A percentile compares a stretch with the other conserved stretches of the same genome.
These are phyloP conservation scores for Arxiozyma telluris DNA, from an alignment of 1,139 yeast species.

Conservation along the genomic window DNA sequence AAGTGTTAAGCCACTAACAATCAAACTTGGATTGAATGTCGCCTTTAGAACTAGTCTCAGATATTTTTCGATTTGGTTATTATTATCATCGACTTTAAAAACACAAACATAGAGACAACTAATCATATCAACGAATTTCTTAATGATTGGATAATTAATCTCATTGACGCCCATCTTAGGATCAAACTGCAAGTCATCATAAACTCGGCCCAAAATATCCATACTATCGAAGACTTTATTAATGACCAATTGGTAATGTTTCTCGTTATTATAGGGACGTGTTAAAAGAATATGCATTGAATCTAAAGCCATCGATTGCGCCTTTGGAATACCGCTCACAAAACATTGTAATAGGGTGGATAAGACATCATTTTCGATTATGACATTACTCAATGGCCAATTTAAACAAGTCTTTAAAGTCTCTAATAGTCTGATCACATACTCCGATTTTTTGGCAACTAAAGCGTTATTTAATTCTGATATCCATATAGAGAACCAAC, in stretches of 20 bases:
- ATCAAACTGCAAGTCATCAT: slow-evolving; percentile 52
- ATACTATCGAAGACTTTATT: slow-evolving; percentile 79
- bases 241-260: slow-evolving; percentile 71
- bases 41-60: slow-evolving; percentile 69
- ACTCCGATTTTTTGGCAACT: slow-evolving; percentile 34
- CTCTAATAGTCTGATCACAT: slow-evolving; percentile 63
- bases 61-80: slow-evolving; percentile 40
- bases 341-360: slow-evolving; percentile 58
- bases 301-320: slow-evolving; percentile 80
- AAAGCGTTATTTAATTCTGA: slow-evolving; percentile 49
- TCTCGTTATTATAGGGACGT: slow-evolving; percentile 58
- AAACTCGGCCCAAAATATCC: slow-evolving; percentile 54
- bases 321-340: slow-evolving; percentile 50
- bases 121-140: slow-evolving; percentile 88
- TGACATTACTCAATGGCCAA: slow-evolving; percentile 78
- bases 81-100: slow-evolving; percentile 26
- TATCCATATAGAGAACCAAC: slow-evolving; percentile 85
- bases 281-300: slow-evolving; percentile 85
- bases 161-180: slow-evolving; percentile 73
- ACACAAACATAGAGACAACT: slow-evolving; percentile 68
- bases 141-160: slow-evolving; percentile 62
- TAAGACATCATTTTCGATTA: slow-evolving; percentile 59
- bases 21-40: slow-evolving; percentile 73
- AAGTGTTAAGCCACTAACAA: slow-evolving; percentile 82
- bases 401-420: slow-evolving; percentile 83